Conservation (phyloP, 345 rosid species). For the Citropsis articulata region DNA sequence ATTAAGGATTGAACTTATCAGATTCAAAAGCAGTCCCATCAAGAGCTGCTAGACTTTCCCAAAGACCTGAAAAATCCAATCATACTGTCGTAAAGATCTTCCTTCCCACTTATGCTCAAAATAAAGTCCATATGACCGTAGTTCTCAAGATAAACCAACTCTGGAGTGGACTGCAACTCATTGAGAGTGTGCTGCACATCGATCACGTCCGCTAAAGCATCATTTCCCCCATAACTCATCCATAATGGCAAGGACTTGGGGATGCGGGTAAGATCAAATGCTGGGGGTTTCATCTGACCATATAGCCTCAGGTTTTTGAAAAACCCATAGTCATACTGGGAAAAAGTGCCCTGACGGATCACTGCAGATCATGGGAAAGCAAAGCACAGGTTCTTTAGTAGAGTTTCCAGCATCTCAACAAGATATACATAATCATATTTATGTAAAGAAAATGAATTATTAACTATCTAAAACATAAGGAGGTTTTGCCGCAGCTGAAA, state of each 20-base stretch:
- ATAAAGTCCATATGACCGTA: constrained; percentile 80
- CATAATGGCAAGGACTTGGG: constrained; percentile 76
- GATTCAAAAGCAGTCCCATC: constrained; percentile 11
- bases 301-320: constrained; percentile 55
- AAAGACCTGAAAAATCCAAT: constrained; percentile 60
- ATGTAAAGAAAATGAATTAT: background rate
- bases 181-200: constrained; percentile 65
- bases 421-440: background rate
- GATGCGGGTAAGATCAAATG: constrained; percentile 55
- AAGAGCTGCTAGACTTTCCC: constrained; percentile 41
- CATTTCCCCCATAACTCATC: constrained; percentile 87
- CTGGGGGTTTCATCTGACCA: constrained; percentile 60
- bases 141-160: constrained; percentile 65
- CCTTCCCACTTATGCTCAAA: constrained; percentile 50
- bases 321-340: constrained; percentile 74
- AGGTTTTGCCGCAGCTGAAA: background rate
- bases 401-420: background rate
- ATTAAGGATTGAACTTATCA: background rate
- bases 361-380: constrained; percentile 36
- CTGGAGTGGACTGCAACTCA: constrained; percentile 51
- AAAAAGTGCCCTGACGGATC: constrained; percentile 87
- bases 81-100: constrained; percentile 57
- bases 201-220: constrained; percentile 62
- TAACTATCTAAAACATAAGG: background rate
- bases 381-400: constrained; percentile 1